These are phyloP conservation scores for Candida sojae DNA, from an alignment of 1,139 yeast genomes.

Conservation along the genomic window DNA sequence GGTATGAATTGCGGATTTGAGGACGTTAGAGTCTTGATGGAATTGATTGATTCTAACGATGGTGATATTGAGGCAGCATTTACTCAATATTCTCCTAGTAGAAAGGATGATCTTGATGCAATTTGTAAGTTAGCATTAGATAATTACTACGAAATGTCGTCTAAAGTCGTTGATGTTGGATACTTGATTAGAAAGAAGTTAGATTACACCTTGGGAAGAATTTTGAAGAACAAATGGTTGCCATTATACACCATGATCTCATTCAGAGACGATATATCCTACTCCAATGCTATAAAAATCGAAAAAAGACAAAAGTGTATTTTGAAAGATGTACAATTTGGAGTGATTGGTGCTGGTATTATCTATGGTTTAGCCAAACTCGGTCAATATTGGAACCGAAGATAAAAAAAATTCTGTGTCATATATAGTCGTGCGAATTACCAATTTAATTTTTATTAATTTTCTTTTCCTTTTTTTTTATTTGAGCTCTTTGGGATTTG, in stretches of 20 bases:
- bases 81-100: constrained; percentile 50
- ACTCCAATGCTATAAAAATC: constrained; percentile 66
- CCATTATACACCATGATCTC: constrained; percentile 93
- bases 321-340: constrained; percentile 29
- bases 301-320: constrained; percentile 53
- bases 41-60: constrained; percentile 46
- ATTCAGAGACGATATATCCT: constrained; percentile 79
- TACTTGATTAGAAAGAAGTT: constrained; percentile 68
- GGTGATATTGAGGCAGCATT: constrained; percentile 54
- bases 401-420: background rate
- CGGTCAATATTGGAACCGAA: constrained; percentile 7
- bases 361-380: constrained; percentile 11
- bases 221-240: constrained; percentile 57
- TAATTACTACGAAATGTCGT: constrained; percentile 87
- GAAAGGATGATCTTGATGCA: constrained; percentile 71
- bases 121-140: constrained; percentile 78
- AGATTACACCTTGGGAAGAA: constrained; percentile 64
- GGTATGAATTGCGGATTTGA: constrained; percentile 98
- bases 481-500: background rate
- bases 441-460: background rate
- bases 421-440: background rate
- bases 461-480: constrained; percentile 1
- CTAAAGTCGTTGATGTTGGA: constrained; percentile 66
- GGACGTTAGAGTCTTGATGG: constrained; percentile 72
- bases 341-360: constrained; percentile 18